Percentiles rank a stretch among this genome's conserved stretches.
Evolutionary conservation across 495 filamentous ascomycete genomes (phyloP).

Genomic region (Penicillium psychrofluorescens): DNA sequence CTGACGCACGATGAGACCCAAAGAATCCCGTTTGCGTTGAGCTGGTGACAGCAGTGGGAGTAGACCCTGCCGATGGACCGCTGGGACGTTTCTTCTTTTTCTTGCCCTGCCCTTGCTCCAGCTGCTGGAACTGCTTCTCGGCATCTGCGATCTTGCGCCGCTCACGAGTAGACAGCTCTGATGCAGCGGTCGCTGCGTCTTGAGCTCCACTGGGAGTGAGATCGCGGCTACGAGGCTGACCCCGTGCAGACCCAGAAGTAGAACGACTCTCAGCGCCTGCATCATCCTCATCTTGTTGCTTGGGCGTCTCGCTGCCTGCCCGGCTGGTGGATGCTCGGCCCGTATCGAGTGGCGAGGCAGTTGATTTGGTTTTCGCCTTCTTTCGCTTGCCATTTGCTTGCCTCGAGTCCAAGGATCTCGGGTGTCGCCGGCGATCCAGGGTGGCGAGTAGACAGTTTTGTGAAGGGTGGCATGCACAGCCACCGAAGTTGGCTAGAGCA

Average conservation of each 20-base stretch:
- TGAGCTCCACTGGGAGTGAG: slow-evolving; percentile 51
- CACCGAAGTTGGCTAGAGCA: slow-evolving; percentile 78
- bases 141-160: slow-evolving; percentile 79
- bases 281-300: slow-evolving; percentile 43
- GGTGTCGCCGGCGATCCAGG: slow-evolving; percentile 60
- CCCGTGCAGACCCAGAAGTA: slow-evolving; percentile 64
- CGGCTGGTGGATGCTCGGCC: slow-evolving; percentile 68
- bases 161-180: slow-evolving; percentile 75
- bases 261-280: slow-evolving; percentile 49
- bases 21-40: slow-evolving; percentile 16
- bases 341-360: slow-evolving; percentile 61
- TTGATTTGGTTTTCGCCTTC: slow-evolving; percentile 53
- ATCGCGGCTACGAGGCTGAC: slow-evolving; percentile 74
- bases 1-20: slow-evolving; percentile 3
- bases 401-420: slow-evolving; percentile 35
- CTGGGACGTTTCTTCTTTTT: slow-evolving; percentile 43
- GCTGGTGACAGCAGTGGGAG: slow-evolving; percentile 17
- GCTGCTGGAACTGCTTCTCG: slow-evolving; percentile 62
- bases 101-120: slow-evolving; percentile 46
- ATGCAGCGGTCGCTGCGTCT: slow-evolving; percentile 25
- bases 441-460: slow-evolving; percentile 61
- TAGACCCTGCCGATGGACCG: slow-evolving; percentile 27
- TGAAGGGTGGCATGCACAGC: slow-evolving; percentile 70
- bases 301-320: slow-evolving; percentile 65
- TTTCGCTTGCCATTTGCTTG: slow-evolving; percentile 41